A percentile compares a stretch with the other conserved stretches of the same genome.
Conservation (phyloP, 2,329 filamentous ascomycete genomes). For the Colletotrichum graminicola region DNA sequence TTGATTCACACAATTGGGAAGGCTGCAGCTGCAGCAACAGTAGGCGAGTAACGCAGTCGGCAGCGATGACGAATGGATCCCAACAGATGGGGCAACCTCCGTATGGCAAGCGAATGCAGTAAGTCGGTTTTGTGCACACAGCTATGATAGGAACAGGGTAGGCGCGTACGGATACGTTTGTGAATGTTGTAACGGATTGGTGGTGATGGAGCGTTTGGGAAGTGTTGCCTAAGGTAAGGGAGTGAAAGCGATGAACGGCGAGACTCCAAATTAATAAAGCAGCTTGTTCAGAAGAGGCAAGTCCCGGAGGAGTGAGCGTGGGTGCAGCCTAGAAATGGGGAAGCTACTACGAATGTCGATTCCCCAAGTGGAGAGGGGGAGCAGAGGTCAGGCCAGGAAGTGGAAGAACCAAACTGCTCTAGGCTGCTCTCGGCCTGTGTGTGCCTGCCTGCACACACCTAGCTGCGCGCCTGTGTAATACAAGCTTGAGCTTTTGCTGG, state of each 20-base stretch:
- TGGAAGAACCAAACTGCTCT: constrained; percentile 19
- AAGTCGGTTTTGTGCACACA: constrained; percentile 27
- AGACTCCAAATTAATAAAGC: constrained; percentile 39
- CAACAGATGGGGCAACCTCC: constrained; percentile 23
- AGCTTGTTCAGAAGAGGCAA: constrained; percentile 32
- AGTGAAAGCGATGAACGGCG: constrained; percentile 20
- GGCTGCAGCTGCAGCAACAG: constrained; percentile 25
- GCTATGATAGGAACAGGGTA: constrained; percentile 11
- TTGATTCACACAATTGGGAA: constrained; percentile 12
- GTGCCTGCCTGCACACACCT: constrained; percentile 6
- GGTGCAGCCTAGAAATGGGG: constrained; percentile 39
- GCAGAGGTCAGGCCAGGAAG: constrained; percentile 17
- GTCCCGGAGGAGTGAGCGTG: constrained; percentile 25
- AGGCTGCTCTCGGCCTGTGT: constrained; percentile 8
- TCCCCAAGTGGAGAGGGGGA: constrained; percentile 30
- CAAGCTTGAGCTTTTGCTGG: constrained; percentile 19
- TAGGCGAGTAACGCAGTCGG: constrained; percentile 3
- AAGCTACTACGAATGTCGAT: constrained; percentile 29
- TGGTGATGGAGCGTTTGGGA: constrained; percentile 20
- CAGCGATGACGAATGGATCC: constrained; percentile 23
- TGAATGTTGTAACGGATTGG: constrained; percentile 29
- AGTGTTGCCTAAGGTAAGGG: constrained; percentile 40
- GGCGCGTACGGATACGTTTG: constrained; percentile 2
- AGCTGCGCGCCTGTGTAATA: constrained; percentile 4
- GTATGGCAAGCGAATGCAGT: constrained; percentile 23